Base-by-base conservation (phyloP, 805 yeast species). In the Candida wancherniae region DNA sequence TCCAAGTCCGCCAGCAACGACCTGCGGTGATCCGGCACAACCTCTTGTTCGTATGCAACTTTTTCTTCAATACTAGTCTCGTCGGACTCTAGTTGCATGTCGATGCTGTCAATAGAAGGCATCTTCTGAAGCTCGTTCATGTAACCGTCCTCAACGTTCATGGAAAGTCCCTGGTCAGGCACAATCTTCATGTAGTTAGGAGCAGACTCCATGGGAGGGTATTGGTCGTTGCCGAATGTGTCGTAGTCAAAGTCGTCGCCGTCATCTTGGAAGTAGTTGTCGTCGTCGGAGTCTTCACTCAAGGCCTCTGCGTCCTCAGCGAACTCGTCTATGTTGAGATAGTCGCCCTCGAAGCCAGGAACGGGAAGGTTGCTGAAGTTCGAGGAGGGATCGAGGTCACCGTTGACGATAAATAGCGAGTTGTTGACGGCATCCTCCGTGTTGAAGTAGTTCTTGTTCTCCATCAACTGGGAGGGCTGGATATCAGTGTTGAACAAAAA, bases 221-320 rank as follows among this genome's bases (percentile, higher is more conserved):
- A 24, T 21, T 28, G 32, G 19, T 30, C 33, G 34, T 32, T 29
- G 20, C 54, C 57, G 14, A 19, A 30, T 15, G 24, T 25, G 21
- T 9, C 31, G 14, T 11, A 21, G 33, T 53, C 63, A 39, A 57
- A 52, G 12, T 40, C 46, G 26, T 49, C 55, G 30, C 37, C 35
- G 15, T 59, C 62, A 32, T 58, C 65, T 29, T 55, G 58, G 40
- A 58, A 60, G 40, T 62, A 60, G 36, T 58, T 50, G 34, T 61
- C 61, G 33, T 61, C 63, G 17, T 58, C 64, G 12, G 59, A 64
- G 36, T 57, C 62, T 22, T 63, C 65, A 20, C 61, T 61, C 25
- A 63, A 41, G 24, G 63, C 65, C 32, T 65, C 70, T 23, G 67
- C 67, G 27, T 63, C 63, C 34, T 67, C 71, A 5, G 59, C 63